Percentiles rank a stretch among this genome's conserved stretches.
Evolutionary conservation across 23 red algal genomes (phyloP).

Genomic region (Chondrus crispus): DNA sequence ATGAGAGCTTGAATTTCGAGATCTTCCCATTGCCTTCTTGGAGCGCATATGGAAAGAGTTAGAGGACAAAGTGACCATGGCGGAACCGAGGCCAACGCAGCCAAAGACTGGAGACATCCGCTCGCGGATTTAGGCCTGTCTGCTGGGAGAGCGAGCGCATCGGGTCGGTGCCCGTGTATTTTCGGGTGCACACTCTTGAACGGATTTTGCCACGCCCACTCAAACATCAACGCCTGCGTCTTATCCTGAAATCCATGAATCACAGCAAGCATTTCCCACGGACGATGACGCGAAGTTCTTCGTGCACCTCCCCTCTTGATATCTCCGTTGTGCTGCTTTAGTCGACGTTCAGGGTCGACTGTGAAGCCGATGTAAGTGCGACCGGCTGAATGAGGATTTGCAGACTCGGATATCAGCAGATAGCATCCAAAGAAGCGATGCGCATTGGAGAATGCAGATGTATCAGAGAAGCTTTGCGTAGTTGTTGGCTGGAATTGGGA

Average conservation of each 20-base stretch:
- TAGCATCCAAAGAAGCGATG: slow-evolving; percentile 62
- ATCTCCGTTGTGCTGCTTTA: slow-evolving; percentile 94
- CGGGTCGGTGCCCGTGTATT: slow-evolving; percentile 1
- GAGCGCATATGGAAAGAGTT: slow-evolving; percentile 26
- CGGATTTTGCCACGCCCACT: slow-evolving; percentile 99
- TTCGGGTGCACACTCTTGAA: slow-evolving; percentile 32
- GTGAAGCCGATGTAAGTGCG: slow-evolving; percentile 99
- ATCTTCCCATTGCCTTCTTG: slow-evolving; percentile 25
- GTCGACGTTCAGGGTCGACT: slow-evolving; percentile 76
- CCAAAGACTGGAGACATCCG: slow-evolving; percentile 36
- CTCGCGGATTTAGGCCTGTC: neutral
- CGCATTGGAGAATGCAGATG: too few relatives aligned
- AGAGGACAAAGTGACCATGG: slow-evolving; percentile 48
- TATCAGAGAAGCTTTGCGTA: too few relatives aligned
- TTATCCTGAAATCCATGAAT: slow-evolving; percentile 80
- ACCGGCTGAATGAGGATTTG: slow-evolving; percentile 12
- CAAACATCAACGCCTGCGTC: slow-evolving; percentile 92
- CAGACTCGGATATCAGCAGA: slow-evolving; percentile 50
- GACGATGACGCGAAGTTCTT: slow-evolving; percentile 59
- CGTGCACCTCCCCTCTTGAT: slow-evolving; percentile 64
- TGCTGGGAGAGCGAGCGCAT: neutral
- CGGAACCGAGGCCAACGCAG: slow-evolving; percentile 30
- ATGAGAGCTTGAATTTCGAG: slow-evolving; percentile 20
- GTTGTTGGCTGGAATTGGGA: too few relatives aligned
- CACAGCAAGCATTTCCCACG: slow-evolving; percentile 81